Evolutionary conservation across 352 stramenopile species (phyloP).

Genomic region (Globisporangium sylvaticum): DNA sequence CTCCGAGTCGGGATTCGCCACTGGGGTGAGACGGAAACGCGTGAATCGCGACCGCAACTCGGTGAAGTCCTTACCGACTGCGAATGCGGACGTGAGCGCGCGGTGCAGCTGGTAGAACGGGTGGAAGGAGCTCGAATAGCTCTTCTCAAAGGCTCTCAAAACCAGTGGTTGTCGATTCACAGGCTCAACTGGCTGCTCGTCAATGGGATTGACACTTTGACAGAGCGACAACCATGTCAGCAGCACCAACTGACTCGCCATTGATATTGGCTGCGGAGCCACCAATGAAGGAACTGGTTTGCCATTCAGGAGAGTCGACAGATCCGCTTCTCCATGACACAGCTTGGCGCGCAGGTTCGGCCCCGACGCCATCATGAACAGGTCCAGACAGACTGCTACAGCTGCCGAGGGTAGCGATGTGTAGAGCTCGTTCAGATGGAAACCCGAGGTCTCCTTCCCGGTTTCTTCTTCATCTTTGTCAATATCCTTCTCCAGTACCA

Average conservation of each 20-base stretch:
- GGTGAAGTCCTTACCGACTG: conserved; percentile 18
- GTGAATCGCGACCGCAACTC: conserved; percentile 24
- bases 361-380: conserved; percentile 73
- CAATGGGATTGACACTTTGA: background rate
- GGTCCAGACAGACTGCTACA: conserved; percentile 47
- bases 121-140: conserved; percentile 46
- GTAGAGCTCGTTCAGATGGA: conserved; percentile 45
- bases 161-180: background rate
- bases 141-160: conserved; percentile 14
- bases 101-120: conserved; percentile 50
- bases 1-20: conserved; percentile 3
- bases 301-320: conserved; percentile 25
- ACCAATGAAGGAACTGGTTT: too few species aligned
- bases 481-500: conserved; percentile 21
- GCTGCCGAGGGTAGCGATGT: conserved; percentile 31
- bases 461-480: too few species aligned
- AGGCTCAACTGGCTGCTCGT: background rate
- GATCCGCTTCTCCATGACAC: conserved; percentile 59
- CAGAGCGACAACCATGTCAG: conserved; percentile 28
- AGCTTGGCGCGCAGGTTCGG: conserved; percentile 71
- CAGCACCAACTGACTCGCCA: conserved; percentile 35
- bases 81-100: conserved; percentile 10
- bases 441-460: background rate
- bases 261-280: conserved; percentile 13
- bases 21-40: conserved; percentile 11